Base-by-base conservation (phyloP, 2,329 filamentous ascomycete genomes). In the Aspergillus aculeatinus region DNA sequence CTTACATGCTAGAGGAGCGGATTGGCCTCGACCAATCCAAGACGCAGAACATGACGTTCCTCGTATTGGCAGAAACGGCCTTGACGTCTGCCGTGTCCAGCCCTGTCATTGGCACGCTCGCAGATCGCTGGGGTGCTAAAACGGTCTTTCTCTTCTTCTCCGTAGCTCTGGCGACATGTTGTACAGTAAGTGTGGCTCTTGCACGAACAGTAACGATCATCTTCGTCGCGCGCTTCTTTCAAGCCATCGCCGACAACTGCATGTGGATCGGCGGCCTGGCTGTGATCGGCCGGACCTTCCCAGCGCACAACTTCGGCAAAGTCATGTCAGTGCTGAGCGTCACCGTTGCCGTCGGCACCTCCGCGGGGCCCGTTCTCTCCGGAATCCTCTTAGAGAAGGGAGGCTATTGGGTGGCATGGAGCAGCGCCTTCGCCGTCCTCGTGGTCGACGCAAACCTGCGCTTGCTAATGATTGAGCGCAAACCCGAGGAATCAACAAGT, bases 231-330 rank as follows among this genome's bases (percentile, higher is more conserved):
- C 62, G 70, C 1, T 11, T 63, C n/a, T 10, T 72, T 4, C 70
- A 73, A 52, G 65, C 57, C 0, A 48, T 70, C n/a, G 65, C 60
- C 5, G 64, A 63, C 5, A 62, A 60, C 11, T 56, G 62, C 1
- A 59, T 63, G 4, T 72, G 71, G 70, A 68, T 70, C 35, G 58
- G 73, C 14, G 65, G 68, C 7, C 48, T 68, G 1, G 65, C 70
- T 1, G 67, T 66, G 1, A 29, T 70, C 0, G 47, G 61, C 4
- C 68, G 69, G 7, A 63, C 47, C 3, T 62, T 68, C 4, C 31
- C 55, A 4, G 31, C 50, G 4, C 51, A 62, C 10, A 42, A 72
- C 21, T 59, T 71, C 33, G 69, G 68, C 0, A 69, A 63, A 53
- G 57, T 60, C 1, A 53, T 65, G 14, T 67, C 68, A 0, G 2